Conservation (phyloP, 2,329 filamentous ascomycete genomes). For the Macrophomina tecta region DNA sequence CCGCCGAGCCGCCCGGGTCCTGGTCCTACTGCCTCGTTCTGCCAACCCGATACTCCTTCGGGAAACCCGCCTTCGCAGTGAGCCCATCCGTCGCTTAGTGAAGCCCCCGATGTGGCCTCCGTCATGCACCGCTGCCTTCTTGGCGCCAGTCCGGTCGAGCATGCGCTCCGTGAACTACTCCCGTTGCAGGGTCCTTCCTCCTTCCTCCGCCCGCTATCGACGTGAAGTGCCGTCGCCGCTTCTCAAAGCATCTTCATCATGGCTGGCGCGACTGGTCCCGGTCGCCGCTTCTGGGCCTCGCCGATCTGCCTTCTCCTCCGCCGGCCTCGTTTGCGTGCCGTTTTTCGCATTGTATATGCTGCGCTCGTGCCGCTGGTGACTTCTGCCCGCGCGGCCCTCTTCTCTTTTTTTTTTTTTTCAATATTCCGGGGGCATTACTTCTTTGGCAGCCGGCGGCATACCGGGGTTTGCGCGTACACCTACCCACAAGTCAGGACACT, state of each 20-base stretch:
- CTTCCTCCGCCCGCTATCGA: background rate
- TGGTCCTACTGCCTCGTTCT: background rate
- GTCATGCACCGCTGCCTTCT: constrained; percentile 6
- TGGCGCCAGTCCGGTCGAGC: constrained; percentile 1
- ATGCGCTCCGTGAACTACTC: background rate
- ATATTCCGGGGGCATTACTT: constrained; percentile 14
- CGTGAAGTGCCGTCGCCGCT: constrained; percentile 5
- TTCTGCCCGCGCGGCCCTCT: background rate
- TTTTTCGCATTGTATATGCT: background rate
- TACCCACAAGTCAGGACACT: constrained; percentile 20
- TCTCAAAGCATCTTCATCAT: background rate
- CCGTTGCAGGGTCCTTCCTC: background rate
- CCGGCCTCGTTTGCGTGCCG: background rate
- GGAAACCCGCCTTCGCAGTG: background rate
- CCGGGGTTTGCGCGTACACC: constrained; percentile 19
- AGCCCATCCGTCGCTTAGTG: constrained; percentile 18
- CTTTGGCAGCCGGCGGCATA: background rate
- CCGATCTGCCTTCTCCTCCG: background rate
- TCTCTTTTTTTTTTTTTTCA: background rate
- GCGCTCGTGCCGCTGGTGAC: background rate
- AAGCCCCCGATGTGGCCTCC: background rate
- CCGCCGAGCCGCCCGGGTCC: background rate
- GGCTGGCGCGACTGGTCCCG: background rate
- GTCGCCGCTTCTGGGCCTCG: background rate
- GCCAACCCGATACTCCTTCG: constrained; percentile 2